Evolutionary conservation across 1,284 basidiomycete genomes (phyloP).

Genomic region (Leucoagaricus sp.): DNA sequence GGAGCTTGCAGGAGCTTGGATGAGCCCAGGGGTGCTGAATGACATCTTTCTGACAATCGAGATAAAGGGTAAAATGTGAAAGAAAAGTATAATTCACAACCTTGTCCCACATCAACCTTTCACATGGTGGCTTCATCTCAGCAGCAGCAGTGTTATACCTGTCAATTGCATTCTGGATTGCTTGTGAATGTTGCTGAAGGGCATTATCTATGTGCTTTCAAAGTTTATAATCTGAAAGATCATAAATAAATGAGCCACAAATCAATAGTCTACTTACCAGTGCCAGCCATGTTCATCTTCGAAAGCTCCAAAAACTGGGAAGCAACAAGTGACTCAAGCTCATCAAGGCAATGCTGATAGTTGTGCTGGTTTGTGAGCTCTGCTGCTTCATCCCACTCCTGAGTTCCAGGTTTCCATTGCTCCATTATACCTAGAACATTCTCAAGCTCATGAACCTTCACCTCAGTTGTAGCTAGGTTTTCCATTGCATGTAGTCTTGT

Average conservation of each 20-base stretch:
- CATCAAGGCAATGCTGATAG: constrained; percentile 5
- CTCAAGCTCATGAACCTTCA: neutral
- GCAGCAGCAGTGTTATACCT: constrained; percentile 23
- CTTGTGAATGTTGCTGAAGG: constrained; percentile 22
- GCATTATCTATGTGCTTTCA: constrained; percentile 24
- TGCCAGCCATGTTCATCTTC: neutral
- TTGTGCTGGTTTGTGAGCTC: neutral
- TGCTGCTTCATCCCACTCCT: neutral
- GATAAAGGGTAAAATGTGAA: constrained; percentile 34
- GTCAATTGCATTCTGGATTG: constrained; percentile 21
- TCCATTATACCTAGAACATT: neutral
- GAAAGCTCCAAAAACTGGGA: constrained; percentile 11
- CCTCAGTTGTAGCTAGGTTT: neutral
- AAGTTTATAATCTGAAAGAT: constrained; percentile 25
- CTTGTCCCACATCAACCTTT: constrained; percentile 24
- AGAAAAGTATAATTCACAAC: constrained; percentile 31
- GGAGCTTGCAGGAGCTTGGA: constrained; percentile 23
- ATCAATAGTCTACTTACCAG: neutral
- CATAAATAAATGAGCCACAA: neutral
- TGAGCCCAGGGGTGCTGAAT: constrained; percentile 25
- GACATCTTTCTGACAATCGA: constrained; percentile 28
- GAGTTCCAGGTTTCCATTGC: neutral
- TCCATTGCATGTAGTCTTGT: neutral
- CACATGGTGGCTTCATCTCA: constrained; percentile 15
- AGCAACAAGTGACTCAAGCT: constrained; percentile 2